Conservation (phyloP, 2,329 filamentous ascomycete species). For the Sphaceloma murrayae region DNA sequence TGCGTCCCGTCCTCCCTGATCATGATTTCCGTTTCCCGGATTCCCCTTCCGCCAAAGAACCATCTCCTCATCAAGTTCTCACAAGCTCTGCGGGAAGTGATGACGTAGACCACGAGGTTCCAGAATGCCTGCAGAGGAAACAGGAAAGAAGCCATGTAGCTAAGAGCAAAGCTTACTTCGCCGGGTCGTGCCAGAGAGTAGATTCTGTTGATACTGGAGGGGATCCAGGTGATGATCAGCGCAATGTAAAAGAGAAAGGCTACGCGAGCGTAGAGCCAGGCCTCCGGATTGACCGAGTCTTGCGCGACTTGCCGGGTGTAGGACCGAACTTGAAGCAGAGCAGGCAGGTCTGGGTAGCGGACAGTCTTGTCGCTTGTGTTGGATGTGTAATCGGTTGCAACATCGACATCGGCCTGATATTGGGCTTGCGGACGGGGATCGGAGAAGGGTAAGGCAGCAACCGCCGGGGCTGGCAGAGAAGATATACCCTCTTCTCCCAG, state of each 20-base stretch:
- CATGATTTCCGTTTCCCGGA: neutral
- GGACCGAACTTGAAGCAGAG: constrained; percentile 6
- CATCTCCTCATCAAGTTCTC: neutral
- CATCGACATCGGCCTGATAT: constrained; percentile 10
- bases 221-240: constrained; percentile 33
- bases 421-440: too few relatives aligned
- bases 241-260: constrained; percentile 35
- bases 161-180: constrained; percentile 9
- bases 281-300: constrained; percentile 26
- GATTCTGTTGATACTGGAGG: constrained; percentile 13
- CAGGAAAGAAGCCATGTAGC: constrained; percentile 14
- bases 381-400: neutral
- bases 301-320: constrained; percentile 13
- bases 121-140: constrained; percentile 17
- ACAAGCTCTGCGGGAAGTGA: constrained; percentile 14
- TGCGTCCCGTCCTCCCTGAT: neutral
- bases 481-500: neutral
- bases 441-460: too few relatives aligned
- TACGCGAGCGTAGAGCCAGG: constrained; percentile 34
- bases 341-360: neutral
- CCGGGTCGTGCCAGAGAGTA: constrained; percentile 9
- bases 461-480: too few relatives aligned
- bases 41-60: neutral
- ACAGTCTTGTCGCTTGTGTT: constrained; percentile 1
- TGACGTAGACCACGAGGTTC: constrained; percentile 16